Evolutionary conservation across 2,329 filamentous ascomycete genomes (phyloP).

Genomic region (Zelopaecilomyces penicillatus): DNA sequence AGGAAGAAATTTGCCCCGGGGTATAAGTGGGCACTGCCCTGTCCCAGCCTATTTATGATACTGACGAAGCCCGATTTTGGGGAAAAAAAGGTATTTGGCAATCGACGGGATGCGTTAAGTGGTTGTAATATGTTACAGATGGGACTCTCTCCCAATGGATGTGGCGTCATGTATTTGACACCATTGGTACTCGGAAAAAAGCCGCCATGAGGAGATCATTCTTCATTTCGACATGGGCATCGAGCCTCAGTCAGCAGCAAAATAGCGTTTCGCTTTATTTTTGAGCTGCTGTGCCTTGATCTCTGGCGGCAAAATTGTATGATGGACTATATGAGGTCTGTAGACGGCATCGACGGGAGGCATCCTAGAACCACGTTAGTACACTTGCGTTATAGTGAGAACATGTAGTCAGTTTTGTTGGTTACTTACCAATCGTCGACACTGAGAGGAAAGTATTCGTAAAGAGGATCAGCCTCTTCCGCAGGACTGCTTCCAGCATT

Average conservation of each 20-base stretch:
- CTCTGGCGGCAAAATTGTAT: slow-evolving; percentile 63
- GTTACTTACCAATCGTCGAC: slow-evolving; percentile 68
- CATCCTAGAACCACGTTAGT: slow-evolving; percentile 44
- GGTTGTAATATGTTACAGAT: slow-evolving; percentile 1
- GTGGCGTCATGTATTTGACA: slow-evolving; percentile 6
- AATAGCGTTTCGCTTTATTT: slow-evolving; percentile 63
- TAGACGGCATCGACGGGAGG: slow-evolving; percentile 85
- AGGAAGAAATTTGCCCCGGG: too few relatives aligned
- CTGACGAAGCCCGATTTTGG: too few relatives aligned
- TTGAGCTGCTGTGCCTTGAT: slow-evolving; percentile 60
- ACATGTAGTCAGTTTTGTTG: not conserved
- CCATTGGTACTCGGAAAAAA: not conserved
- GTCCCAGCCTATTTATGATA: too few relatives aligned
- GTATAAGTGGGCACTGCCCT: too few relatives aligned
- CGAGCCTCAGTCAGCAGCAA: slow-evolving; percentile 49
- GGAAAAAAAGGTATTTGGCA: too few relatives aligned
- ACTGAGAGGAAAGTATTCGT: slow-evolving; percentile 90
- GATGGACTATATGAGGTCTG: slow-evolving; percentile 86
- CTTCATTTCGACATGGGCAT: slow-evolving; percentile 1
- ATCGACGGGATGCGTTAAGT: not conserved
- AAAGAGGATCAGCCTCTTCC: slow-evolving; percentile 75
- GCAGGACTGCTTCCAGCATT: slow-evolving; percentile 50
- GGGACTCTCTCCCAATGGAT: slow-evolving; percentile 4
- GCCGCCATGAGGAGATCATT: not conserved
- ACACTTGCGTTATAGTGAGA: not conserved